Evolutionary conservation across 2,329 filamentous ascomycete species (phyloP).

Genomic region (Talaromyces sp.): DNA sequence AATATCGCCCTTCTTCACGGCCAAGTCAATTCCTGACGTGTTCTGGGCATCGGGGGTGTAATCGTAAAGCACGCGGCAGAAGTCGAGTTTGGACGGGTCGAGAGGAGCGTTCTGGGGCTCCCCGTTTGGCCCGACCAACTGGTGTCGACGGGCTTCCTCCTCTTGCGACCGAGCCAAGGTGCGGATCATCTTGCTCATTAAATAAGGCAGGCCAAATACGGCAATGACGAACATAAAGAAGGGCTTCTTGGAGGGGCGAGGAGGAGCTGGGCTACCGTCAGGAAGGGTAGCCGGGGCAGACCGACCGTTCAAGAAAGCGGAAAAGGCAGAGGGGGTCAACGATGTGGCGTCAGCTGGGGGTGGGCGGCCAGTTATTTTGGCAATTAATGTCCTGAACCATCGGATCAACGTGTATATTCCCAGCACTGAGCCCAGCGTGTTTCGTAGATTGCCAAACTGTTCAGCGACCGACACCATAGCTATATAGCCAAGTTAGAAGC

Average conservation of each 20-base stretch:
- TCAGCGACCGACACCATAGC: constrained; percentile 98
- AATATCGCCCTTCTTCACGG: constrained; percentile 90
- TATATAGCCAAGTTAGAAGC: constrained; percentile 41
- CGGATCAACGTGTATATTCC: constrained; percentile 95
- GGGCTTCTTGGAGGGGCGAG: constrained; percentile 84
- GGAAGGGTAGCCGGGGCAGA: constrained; percentile 44
- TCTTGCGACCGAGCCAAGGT: constrained; percentile 77
- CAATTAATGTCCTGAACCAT: constrained; percentile 86
- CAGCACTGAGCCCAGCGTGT: constrained; percentile 86
- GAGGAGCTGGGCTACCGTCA: constrained; percentile 59
- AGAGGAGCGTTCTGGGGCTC: constrained; percentile 48
- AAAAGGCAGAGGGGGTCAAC: constrained; percentile 86
- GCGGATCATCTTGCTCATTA: constrained; percentile 94
- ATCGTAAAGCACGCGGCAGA: constrained; percentile 91
- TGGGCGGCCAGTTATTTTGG: constrained; percentile 87
- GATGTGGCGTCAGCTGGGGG: constrained; percentile 80
- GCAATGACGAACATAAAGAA: constrained; percentile 93
- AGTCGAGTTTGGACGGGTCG: constrained; percentile 88
- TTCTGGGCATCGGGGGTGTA: constrained; percentile 70
- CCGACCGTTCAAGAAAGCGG: constrained; percentile 71
- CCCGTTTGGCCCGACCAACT: constrained; percentile 48
- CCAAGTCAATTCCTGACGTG: constrained; percentile 72
- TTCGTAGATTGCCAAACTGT: constrained; percentile 87
- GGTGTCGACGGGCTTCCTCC: constrained; percentile 56
- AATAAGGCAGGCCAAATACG: constrained; percentile 89